phyloP scores from a whole-genome alignment of 2,329 filamentous ascomycete genomes.

The Onygenales sp. region DNA sequence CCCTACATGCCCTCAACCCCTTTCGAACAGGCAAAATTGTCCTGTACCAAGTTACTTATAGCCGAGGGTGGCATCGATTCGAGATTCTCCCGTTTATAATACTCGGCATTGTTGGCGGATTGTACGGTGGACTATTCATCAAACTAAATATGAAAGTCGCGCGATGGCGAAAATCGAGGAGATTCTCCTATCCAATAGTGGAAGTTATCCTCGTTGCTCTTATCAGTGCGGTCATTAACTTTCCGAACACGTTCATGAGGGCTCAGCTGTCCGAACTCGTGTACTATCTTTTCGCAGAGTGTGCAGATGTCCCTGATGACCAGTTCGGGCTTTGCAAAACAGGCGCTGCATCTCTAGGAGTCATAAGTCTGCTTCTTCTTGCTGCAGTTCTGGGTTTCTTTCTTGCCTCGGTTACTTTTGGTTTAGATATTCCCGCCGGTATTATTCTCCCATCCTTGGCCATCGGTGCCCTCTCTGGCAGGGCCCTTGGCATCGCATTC shows the following conservation, averaged over 20 bases:
- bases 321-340: conserved; percentile 84
- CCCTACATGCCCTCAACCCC: conserved; percentile 84
- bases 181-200: conserved; percentile 61
- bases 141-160: conserved; percentile 84
- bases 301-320: conserved; percentile 70
- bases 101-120: conserved; percentile 79
- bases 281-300: conserved; percentile 85
- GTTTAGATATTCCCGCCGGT: conserved; percentile 85
- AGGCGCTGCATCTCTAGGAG: conserved; percentile 69
- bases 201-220: conserved; percentile 75
- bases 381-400: conserved; percentile 78
- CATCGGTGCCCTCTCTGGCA: conserved; percentile 82
- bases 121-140: conserved; percentile 93
- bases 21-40: conserved; percentile 94
- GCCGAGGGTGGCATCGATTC: conserved; percentile 84
- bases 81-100: conserved; percentile 82
- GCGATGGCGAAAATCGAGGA: conserved; percentile 63
- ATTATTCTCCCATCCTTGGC: conserved; percentile 96
- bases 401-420: conserved; percentile 81
- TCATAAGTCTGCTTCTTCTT: conserved; percentile 72
- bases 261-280: conserved; percentile 87
- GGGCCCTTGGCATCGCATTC: conserved; percentile 79
- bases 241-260: conserved; percentile 92
- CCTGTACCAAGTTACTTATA: conserved; percentile 91
- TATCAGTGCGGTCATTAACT: conserved; percentile 82